These are phyloP conservation scores for Diaporthe sp. DNA, from an alignment of 2,329 filamentous ascomycete species.

Conservation along the genomic window DNA sequence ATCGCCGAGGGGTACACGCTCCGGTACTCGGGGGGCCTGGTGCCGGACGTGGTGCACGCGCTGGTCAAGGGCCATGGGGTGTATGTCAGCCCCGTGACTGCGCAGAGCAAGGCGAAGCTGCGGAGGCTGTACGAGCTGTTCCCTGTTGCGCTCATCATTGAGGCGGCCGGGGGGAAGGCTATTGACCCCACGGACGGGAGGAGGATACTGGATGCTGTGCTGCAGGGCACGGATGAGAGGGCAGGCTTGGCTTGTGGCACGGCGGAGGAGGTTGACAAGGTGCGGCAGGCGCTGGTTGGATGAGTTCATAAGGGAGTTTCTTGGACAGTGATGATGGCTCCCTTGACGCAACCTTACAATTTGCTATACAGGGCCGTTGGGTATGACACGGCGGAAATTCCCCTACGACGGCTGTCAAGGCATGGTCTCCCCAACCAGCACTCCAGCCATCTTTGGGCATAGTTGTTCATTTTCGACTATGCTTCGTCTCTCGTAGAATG, in stretches of 20 bases:
- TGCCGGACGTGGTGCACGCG: conserved; percentile 72
- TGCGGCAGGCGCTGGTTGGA: conserved; percentile 43
- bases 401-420: background rate
- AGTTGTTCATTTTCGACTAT: background rate
- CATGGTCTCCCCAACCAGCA: background rate
- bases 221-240: conserved; percentile 62
- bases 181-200: conserved; percentile 61
- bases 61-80: conserved; percentile 73
- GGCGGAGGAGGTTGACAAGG: conserved; percentile 60
- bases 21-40: conserved; percentile 71
- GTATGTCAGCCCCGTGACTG: conserved; percentile 70
- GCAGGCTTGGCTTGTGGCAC: conserved; percentile 66
- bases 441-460: background rate
- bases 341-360: too few species aligned
- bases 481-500: too few species aligned
- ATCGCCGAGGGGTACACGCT: conserved; percentile 69
- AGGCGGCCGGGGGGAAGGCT: conserved; percentile 70
- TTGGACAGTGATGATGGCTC: background rate
- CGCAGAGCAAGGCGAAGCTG: conserved; percentile 67
- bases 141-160: conserved; percentile 71
- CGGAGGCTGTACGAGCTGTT: conserved; percentile 70
- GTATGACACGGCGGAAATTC: background rate
- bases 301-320: background rate
- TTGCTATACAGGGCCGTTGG: background rate
- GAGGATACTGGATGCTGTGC: conserved; percentile 55